phyloP scores from a whole-genome alignment of 257 asterid species.

The Linderniella brevidens region DNA sequence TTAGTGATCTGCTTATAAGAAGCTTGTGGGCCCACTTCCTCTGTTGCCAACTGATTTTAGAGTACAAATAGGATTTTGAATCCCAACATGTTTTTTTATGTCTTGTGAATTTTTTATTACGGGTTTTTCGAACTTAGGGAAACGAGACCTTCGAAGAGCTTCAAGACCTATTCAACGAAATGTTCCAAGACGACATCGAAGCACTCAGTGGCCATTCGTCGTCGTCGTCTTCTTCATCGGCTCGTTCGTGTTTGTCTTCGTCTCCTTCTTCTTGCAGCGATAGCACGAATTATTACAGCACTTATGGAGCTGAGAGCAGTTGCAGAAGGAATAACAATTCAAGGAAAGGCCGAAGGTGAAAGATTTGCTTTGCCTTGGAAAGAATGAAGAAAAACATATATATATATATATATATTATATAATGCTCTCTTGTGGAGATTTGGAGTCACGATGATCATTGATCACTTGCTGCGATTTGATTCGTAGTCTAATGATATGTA shows the following conservation, averaged over 20 bases:
- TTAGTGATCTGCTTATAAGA: no score
- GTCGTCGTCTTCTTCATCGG: no score
- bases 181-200: slow-evolving; percentile 1
- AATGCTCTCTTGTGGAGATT: not conserved
- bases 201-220: not conserved
- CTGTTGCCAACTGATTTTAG: no score
- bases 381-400: no score
- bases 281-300: not conserved
- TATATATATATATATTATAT: slow-evolving; percentile 5
- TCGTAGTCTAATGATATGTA: no score
- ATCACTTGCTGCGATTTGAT: no score
- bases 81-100: no score
- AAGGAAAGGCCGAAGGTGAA: not conserved
- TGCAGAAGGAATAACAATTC: not conserved
- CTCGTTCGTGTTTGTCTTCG: not conserved
- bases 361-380: not conserved
- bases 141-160: not conserved
- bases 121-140: no score
- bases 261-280: not conserved
- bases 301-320: not conserved
- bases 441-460: no score
- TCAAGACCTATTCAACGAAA: not conserved
- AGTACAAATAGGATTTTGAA: no score
- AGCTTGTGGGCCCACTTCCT: no score
- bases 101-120: no score